Evolutionary conservation across 73 alveolate species (phyloP).

Genomic region (Symbiodinium pilosum): DNA sequence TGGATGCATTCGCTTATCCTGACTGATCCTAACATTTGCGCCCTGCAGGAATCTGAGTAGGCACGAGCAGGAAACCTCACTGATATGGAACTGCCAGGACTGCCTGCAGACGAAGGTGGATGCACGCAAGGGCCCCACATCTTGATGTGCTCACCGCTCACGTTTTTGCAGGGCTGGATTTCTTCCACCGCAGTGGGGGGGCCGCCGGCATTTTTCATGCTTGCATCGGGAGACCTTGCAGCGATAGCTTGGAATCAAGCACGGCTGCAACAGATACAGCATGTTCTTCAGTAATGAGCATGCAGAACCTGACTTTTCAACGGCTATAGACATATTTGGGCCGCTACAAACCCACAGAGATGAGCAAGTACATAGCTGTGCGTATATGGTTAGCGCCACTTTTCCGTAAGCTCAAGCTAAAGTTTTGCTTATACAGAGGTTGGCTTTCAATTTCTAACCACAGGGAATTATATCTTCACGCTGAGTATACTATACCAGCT

Average conservation of each 20-base stretch:
- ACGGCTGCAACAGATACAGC: background rate
- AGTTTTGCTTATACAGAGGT: background rate
- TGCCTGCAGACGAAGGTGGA: background rate
- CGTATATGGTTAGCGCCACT: background rate
- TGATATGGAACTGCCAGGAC: background rate
- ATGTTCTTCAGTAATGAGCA: background rate
- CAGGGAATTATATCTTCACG: too few relatives aligned
- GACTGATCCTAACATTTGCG: background rate
- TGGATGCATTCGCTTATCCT: background rate
- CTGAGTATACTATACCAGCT: too few relatives aligned
- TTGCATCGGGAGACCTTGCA: too few relatives aligned
- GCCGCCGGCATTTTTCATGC: background rate
- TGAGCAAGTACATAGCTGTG: background rate
- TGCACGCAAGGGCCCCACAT: background rate
- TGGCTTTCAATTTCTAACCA: too few relatives aligned
- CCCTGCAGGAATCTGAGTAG: background rate
- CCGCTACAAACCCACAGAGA: background rate
- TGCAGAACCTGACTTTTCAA: too few relatives aligned
- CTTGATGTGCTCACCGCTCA: background rate
- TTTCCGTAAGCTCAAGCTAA: background rate
- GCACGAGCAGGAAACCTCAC: background rate
- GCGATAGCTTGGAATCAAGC: background rate
- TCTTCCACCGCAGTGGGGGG: background rate
- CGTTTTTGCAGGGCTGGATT: background rate
- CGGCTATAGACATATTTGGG: too few relatives aligned